A percentile compares a stretch with the other conserved stretches of the same genome.
phyloP scores from a whole-genome alignment of 495 filamentous ascomycete genomes.

The Penicillium arizonense region DNA sequence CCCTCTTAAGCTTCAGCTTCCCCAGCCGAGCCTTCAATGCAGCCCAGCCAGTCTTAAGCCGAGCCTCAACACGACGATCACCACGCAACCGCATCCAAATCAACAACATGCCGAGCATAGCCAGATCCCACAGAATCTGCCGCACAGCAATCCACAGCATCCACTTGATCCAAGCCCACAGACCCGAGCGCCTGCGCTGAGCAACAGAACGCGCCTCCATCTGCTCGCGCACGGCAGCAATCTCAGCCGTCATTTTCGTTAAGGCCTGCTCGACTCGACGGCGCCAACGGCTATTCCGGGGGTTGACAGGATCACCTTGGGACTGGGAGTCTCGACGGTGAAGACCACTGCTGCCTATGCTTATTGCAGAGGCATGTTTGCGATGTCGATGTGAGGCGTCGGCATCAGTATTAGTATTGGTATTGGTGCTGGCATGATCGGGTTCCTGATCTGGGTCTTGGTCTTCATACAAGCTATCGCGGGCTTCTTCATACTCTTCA shows the following conservation, averaged over 20 bases:
- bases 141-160: constrained; percentile 66
- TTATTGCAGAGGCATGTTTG: constrained; percentile 1
- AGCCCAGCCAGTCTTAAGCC: constrained; percentile 64
- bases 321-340: constrained; percentile 8
- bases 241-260: constrained; percentile 86
- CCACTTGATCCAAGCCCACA: constrained; percentile 72
- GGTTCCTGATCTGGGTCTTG: constrained; percentile 11
- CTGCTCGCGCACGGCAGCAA: constrained; percentile 91
- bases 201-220: constrained; percentile 59
- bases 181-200: constrained; percentile 45
- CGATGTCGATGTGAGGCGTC: constrained; percentile 10
- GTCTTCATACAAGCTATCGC: constrained; percentile 37
- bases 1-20: constrained; percentile 38
- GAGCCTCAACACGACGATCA: constrained; percentile 74
- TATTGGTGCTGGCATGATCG: constrained; percentile 19
- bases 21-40: constrained; percentile 59
- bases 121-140: constrained; percentile 69
- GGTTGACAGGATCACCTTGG: constrained; percentile 1
- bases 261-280: constrained; percentile 82
- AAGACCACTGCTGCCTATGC: constrained; percentile 9
- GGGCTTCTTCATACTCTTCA: constrained; percentile 40
- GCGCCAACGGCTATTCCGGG: constrained; percentile 59
- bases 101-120: constrained; percentile 66
- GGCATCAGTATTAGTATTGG: constrained; percentile 15
- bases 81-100: constrained; percentile 78